A percentile compares a stretch with the other conserved stretches of the same genome.
These are phyloP conservation scores for Leucosporidium yakuticum DNA, from an alignment of 768 basidiomycete species.

Conservation along the genomic window DNA sequence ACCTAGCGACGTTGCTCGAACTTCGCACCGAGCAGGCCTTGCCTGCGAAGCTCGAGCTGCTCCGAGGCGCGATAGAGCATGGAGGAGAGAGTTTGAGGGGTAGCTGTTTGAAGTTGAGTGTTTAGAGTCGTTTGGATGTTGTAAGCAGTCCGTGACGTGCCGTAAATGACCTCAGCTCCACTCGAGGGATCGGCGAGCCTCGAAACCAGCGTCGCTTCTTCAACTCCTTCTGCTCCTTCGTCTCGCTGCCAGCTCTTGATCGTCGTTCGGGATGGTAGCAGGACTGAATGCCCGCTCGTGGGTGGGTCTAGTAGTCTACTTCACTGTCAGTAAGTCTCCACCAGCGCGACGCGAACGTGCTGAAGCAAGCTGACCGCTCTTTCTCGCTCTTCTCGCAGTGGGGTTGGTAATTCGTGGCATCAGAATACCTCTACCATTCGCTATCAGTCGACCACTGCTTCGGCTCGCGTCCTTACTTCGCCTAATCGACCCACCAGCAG, in stretches of 20 bases:
- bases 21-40: slow-evolving; percentile 5
- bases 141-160: neutral
- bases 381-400: slow-evolving; percentile 10
- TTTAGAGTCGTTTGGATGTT: neutral
- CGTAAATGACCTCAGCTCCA: too few relatives aligned
- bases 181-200: too few relatives aligned
- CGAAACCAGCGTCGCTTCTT: neutral
- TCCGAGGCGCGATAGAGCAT: neutral
- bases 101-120: neutral
- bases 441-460: slow-evolving; percentile 8
- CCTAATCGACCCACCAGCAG: slow-evolving; percentile 19
- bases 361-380: neutral
- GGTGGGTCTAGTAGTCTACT: slow-evolving; percentile 31
- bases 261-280: slow-evolving; percentile 1
- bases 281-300: slow-evolving; percentile 23
- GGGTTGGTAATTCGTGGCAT: slow-evolving; percentile 29
- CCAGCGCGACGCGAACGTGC: neutral
- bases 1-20: slow-evolving; percentile 16
- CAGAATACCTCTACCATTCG: slow-evolving; percentile 12
- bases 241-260: too few relatives aligned
- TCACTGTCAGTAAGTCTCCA: slow-evolving; percentile 28
- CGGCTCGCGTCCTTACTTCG: slow-evolving; percentile 1
- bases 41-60: neutral
- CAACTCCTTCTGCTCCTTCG: too few relatives aligned
- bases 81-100: neutral